Percentiles rank a stretch among this genome's conserved stretches.
Conservation (phyloP, 768 basidiomycete species). For the Cantharellus cinnabarinus region DNA sequence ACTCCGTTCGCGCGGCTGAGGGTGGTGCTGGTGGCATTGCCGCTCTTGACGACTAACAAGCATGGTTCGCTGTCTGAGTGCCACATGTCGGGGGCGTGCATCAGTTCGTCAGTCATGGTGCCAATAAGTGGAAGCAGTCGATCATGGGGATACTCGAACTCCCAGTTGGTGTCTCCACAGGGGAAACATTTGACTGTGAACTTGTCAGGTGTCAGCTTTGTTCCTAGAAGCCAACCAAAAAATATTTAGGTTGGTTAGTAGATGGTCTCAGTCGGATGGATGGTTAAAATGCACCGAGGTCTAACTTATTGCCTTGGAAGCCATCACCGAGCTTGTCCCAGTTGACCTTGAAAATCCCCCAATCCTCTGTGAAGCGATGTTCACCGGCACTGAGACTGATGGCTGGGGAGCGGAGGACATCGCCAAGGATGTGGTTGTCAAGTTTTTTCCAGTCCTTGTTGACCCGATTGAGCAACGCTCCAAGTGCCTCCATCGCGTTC, state of each 20-base stretch:
- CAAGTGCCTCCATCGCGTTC: constrained; percentile 9
- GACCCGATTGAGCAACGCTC: constrained; percentile 9
- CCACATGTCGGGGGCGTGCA: constrained; percentile 15
- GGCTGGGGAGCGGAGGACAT: constrained; percentile 13
- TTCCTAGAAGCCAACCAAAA: constrained; percentile 14
- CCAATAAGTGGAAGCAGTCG: constrained; percentile 17
- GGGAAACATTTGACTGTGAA: constrained; percentile 14
- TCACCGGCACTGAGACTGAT: constrained; percentile 8
- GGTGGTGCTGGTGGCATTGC: constrained; percentile 18
- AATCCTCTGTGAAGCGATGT: constrained; percentile 12
- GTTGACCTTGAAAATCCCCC: constrained; percentile 10
- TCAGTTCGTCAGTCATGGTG: constrained; percentile 17
- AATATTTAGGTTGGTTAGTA: constrained; percentile 8
- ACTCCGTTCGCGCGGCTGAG: constrained; percentile 19
- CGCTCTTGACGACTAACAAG: constrained; percentile 20
- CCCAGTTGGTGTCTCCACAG: constrained; percentile 8
- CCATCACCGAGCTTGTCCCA: constrained; percentile 3
- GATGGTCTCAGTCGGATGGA: not conserved
- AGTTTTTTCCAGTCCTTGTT: constrained; percentile 13
- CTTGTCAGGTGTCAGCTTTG: constrained; percentile 11
- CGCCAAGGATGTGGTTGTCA: constrained; percentile 12
- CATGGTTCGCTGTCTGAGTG: constrained; percentile 15
- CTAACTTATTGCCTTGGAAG: constrained; percentile 10
- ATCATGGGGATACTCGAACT: constrained; percentile 17
- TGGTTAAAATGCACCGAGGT: constrained; percentile 14